Evolutionary conservation across 2,329 filamentous ascomycete genomes (phyloP).

Genomic region (Stagonosporopsis chrysanthemi): DNA sequence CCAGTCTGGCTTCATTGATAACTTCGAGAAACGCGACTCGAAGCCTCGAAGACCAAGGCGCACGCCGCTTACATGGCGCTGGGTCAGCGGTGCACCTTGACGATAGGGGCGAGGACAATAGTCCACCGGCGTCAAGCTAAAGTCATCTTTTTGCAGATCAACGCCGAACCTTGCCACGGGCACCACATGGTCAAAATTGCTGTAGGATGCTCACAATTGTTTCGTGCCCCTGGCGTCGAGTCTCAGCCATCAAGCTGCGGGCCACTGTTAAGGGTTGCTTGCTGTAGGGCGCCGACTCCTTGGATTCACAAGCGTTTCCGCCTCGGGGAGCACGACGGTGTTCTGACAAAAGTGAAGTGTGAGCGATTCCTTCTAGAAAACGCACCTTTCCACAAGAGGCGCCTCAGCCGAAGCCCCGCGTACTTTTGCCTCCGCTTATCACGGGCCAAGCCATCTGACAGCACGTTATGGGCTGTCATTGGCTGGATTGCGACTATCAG

Average conservation of each 20-base stretch:
- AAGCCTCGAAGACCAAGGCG: constrained; percentile 21
- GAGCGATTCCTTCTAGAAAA: constrained; percentile 38
- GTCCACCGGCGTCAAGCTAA: constrained; percentile 21
- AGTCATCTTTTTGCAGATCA: constrained; percentile 19
- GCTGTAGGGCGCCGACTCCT: constrained; percentile 5
- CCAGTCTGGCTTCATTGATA: constrained; percentile 21
- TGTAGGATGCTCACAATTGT: neutral
- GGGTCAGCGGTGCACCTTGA: constrained; percentile 15
- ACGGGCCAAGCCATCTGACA: constrained; percentile 24
- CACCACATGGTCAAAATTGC: constrained; percentile 8
- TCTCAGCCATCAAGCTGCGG: constrained; percentile 4
- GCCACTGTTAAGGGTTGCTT: neutral
- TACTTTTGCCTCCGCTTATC: constrained; percentile 49
- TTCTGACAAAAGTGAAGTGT: constrained; percentile 30
- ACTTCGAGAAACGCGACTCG: constrained; percentile 25
- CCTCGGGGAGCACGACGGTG: constrained; percentile 23
- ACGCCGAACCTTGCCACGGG: constrained; percentile 23
- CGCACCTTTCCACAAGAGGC: constrained; percentile 38
- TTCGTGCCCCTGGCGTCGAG: neutral
- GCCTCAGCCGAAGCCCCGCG: constrained; percentile 46
- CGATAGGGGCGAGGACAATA: constrained; percentile 24
- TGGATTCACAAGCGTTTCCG: constrained; percentile 6
- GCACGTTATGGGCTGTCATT: constrained; percentile 31
- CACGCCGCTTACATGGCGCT: constrained; percentile 19
- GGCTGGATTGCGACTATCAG: constrained; percentile 27